phyloP scores from a whole-genome alignment of 2,329 filamentous ascomycete genomes.

The Teratosphaeria pseudoeucalypti region DNA sequence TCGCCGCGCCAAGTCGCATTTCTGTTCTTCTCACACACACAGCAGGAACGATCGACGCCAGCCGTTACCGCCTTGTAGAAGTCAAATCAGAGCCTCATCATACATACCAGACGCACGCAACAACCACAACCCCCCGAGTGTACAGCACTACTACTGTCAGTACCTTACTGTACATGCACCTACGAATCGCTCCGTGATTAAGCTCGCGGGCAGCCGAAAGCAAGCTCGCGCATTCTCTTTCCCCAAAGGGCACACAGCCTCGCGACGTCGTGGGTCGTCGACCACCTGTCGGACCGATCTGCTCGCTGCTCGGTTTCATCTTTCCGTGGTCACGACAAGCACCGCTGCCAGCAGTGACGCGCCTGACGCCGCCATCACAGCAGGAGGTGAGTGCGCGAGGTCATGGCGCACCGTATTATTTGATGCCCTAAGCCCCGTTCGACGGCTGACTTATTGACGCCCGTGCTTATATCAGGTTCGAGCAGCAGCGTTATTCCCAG shows the following conservation, averaged over 20 bases:
- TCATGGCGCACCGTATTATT: not conserved
- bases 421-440: not conserved
- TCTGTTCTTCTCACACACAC: not conserved
- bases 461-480: not conserved
- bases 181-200: not conserved
- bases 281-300: not conserved
- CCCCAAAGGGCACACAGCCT: not conserved
- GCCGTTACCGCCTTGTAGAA: not conserved
- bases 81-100: not conserved
- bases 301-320: not conserved
- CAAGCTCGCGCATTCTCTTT: not conserved
- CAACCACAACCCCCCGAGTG: not conserved
- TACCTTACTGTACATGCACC: no score
- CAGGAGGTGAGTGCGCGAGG: not conserved
- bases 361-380: not conserved
- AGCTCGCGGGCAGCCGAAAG: not conserved
- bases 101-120: not conserved
- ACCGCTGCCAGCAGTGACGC: not conserved
- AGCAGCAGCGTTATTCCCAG: not conserved
- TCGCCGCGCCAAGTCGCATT: not conserved
- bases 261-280: not conserved
- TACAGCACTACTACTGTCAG: not conserved
- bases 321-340: not conserved
- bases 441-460: not conserved
- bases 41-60: not conserved